Evolutionary conservation across 2,329 filamentous ascomycete species (phyloP).

Genomic region (Pseudovirgaria hyperparasitica): DNA sequence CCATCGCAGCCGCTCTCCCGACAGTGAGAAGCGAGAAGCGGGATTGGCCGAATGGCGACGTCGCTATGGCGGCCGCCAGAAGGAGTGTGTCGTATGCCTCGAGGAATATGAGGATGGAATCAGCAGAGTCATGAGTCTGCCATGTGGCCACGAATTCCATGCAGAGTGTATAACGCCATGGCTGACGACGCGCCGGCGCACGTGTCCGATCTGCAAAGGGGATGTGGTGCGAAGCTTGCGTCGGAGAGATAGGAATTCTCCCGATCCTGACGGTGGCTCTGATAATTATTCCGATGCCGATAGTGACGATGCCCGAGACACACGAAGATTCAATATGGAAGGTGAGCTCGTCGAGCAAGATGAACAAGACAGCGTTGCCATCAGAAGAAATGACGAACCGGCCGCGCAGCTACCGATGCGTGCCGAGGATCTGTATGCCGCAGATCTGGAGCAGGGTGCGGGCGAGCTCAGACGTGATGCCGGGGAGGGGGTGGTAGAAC

Average conservation of each 20-base stretch:
- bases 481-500: no score
- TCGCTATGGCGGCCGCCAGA: conserved; percentile 51
- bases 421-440: no score
- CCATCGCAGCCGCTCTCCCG: conserved; percentile 19
- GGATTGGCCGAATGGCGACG: conserved; percentile 40
- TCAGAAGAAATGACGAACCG: conserved; percentile 2
- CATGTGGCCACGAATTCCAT: conserved; percentile 96
- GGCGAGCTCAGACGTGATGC: no score
- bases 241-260: no score
- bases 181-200: conserved; percentile 86
- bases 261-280: no score
- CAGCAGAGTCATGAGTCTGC: conserved; percentile 90
- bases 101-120: conserved; percentile 95
- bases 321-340: no score
- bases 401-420: background rate
- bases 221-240: conserved; percentile 60
- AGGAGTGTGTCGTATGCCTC: conserved; percentile 91
- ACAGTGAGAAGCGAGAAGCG: conserved; percentile 40
- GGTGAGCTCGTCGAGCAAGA: no score
- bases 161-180: conserved; percentile 97
- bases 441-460: no score
- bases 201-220: conserved; percentile 97
- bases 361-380: conserved; percentile 1
- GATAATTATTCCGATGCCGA: no score
- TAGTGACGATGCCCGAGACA: no score